These are phyloP conservation scores for Coffea canephora DNA, from an alignment of 257 asterid species.

Conservation along the genomic window DNA sequence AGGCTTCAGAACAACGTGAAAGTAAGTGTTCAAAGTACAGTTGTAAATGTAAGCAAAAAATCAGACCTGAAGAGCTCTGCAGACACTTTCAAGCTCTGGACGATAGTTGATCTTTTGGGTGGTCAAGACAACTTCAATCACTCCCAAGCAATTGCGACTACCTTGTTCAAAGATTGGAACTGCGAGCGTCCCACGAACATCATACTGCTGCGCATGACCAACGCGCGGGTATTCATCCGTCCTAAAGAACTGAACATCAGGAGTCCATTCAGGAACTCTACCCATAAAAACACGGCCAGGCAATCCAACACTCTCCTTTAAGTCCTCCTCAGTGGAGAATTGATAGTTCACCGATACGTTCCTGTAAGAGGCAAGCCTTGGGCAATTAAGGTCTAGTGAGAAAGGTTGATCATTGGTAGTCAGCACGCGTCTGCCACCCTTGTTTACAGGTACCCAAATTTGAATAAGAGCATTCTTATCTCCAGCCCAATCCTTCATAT, in stretches of 20 bases:
- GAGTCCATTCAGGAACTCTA: slow-evolving; percentile 93
- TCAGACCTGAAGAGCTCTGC: slow-evolving; percentile 89
- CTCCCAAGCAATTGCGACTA: slow-evolving; percentile 75
- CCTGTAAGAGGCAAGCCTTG: slow-evolving; percentile 68
- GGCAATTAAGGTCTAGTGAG: slow-evolving; percentile 54
- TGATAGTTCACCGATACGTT: slow-evolving; percentile 63
- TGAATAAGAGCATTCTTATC: slow-evolving; percentile 68
- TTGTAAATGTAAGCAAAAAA: background rate
- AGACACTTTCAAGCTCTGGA: slow-evolving; percentile 75
- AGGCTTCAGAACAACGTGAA: background rate
- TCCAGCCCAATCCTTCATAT: slow-evolving; percentile 50
- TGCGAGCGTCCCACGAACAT: slow-evolving; percentile 85
- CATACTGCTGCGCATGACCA: slow-evolving; percentile 62
- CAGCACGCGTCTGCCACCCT: slow-evolving; percentile 65
- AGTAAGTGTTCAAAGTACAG: slow-evolving; percentile 1
- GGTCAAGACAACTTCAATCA: slow-evolving; percentile 81
- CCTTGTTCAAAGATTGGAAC: slow-evolving; percentile 91
- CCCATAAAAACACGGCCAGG: slow-evolving; percentile 83
- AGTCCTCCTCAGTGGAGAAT: slow-evolving; percentile 73
- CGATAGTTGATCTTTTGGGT: slow-evolving; percentile 77
- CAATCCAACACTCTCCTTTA: slow-evolving; percentile 60
- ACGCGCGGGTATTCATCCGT: slow-evolving; percentile 82
- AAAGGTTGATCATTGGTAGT: slow-evolving; percentile 65
- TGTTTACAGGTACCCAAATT: slow-evolving; percentile 78
- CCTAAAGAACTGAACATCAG: slow-evolving; percentile 74